Evolutionary conservation across 176 grass and related monocot species (phyloP), one percentile per base, ranked within the genome.

Genomic region (Carex parvula): DNA sequence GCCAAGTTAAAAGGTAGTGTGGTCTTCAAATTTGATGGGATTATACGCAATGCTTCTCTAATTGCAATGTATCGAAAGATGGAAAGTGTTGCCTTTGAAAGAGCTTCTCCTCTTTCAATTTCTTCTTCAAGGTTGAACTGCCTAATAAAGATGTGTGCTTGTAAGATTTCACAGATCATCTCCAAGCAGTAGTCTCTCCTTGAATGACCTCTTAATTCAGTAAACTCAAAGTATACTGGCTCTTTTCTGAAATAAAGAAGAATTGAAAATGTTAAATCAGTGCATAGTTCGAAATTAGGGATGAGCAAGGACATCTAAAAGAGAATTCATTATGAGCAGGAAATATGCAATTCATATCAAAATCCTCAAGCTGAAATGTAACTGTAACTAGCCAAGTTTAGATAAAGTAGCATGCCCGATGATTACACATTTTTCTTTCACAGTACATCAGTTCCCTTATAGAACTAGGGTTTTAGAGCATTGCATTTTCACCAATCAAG

Each of bases 101-200:
- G 90, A 87, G 87, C 87, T 84, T 98, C 92, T n/a, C 79, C 90
- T 80, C 42, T 94, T 82, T 84, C 87, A 91, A 89, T 83, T 66
- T 89, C 80, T 58, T 64, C 84, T 84, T 83, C 86, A 59, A 98
- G 87, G 77, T 91, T 91, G 79, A 89, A 98, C 89, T 90, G 90
- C 75, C 92, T 91, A 56, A 94, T 91, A 55, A 98, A 98, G 82
- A 76, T 98, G 70, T 98, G 85, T 55, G 88, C 89, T 71, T 90
- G 88, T 83, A 94, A 90, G 84, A 98, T 88, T 90, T 98, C 95
- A 80, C 57, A 79, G 17, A 83, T 91, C 35, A 97, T 94, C 77
- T 89, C 89, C 86, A 91, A 91, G 89, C 92, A 94, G 61, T 84
- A 94, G 82, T 97, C 91, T 84, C 95, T 97, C 85, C 92, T 86